A percentile compares a stretch with the other conserved stretches of the same genome.
Conservation (phyloP, 148 eudicot genomes). For the Fallopia convolvulus region DNA sequence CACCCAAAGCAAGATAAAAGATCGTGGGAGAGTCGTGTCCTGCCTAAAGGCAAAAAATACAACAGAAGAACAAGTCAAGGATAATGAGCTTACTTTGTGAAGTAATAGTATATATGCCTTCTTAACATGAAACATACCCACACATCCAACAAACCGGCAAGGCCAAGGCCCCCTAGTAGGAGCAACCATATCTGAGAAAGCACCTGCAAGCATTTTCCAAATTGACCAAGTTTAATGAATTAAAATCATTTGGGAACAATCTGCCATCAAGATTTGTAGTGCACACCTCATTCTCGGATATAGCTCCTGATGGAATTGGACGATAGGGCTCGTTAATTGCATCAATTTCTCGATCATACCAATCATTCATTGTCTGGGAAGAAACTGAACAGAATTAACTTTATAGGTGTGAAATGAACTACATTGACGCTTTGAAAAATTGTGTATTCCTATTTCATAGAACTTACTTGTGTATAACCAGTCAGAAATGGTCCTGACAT, state of each 20-base stretch:
- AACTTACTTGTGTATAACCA: conserved; percentile 81
- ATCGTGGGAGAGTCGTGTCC: conserved; percentile 68
- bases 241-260: background rate
- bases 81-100: background rate
- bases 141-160: conserved; percentile 78
- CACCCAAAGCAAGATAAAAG: conserved; percentile 86
- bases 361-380: conserved; percentile 84
- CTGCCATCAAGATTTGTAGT: background rate
- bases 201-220: conserved; percentile 42
- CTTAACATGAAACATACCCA: conserved; percentile 59
- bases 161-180: conserved; percentile 72
- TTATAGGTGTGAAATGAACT: background rate
- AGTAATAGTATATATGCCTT: background rate
- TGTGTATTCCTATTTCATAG: conserved; percentile 2
- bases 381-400: background rate
- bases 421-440: background rate
- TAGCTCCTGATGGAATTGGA: conserved; percentile 94
- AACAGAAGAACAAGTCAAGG: background rate
- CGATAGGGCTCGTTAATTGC: conserved; percentile 98
- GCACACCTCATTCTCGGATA: conserved; percentile 74
- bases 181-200: conserved; percentile 92
- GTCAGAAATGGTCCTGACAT: conserved; percentile 96
- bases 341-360: conserved; percentile 97
- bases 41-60: conserved; percentile 38
- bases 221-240: background rate